phyloP scores from a whole-genome alignment of 352 stramenopile genomes.

The Globisporangium nunn region DNA sequence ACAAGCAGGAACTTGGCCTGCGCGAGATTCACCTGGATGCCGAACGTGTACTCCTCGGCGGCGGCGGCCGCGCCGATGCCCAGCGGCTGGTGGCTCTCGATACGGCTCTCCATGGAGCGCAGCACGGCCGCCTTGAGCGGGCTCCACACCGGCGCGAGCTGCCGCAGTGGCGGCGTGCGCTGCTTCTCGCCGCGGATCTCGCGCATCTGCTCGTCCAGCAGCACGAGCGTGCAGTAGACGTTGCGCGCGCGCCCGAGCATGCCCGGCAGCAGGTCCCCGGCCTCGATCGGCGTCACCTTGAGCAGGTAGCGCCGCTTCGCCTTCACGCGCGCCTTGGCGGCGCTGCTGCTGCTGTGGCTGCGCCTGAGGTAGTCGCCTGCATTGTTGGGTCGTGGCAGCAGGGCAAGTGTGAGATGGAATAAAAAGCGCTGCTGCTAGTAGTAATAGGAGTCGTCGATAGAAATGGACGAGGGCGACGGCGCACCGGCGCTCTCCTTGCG shows the following conservation, averaged over 20 bases:
- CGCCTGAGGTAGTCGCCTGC: not conserved
- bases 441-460: too few relatives aligned
- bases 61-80: constrained; percentile 76
- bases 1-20: constrained; percentile 78
- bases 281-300: constrained; percentile 85
- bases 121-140: constrained; percentile 76
- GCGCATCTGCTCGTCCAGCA: constrained; percentile 76
- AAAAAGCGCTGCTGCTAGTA: too few relatives aligned
- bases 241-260: constrained; percentile 58
- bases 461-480: not conserved
- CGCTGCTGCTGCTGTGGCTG: constrained; percentile 10
- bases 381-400: not conserved
- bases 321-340: constrained; percentile 43
- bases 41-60: constrained; percentile 84
- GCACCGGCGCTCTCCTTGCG: constrained; percentile 13
- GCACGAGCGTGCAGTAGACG: constrained; percentile 76
- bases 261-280: constrained; percentile 51
- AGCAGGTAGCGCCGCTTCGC: constrained; percentile 72
- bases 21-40: constrained; percentile 65
- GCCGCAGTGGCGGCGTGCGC: constrained; percentile 58
- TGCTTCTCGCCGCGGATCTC: constrained; percentile 88
- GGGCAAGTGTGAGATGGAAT: too few relatives aligned
- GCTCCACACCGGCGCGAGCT: constrained; percentile 71
- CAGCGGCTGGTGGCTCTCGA: constrained; percentile 80
- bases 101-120: constrained; percentile 64